Percentiles rank a stretch among this genome's conserved stretches.
Conservation (phyloP, 805 yeast species). For the Wickerhamiella lipophila region DNA sequence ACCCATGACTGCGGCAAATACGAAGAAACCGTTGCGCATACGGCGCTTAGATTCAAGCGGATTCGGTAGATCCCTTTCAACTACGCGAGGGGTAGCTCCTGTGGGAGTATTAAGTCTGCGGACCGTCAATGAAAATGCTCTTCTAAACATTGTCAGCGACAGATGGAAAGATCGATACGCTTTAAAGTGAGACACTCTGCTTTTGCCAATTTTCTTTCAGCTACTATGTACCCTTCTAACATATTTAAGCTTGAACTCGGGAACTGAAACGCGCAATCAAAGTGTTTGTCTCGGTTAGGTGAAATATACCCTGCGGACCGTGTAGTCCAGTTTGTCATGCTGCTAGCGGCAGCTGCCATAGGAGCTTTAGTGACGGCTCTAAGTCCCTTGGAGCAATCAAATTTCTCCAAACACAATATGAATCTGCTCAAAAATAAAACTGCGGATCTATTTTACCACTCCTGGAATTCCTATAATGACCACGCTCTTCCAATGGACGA, state of each 20-base stretch:
- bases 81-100: neutral
- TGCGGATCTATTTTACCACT: conserved; percentile 50
- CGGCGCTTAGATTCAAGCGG: conserved; percentile 35
- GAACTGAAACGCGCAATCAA: too few relatives aligned
- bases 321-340: conserved; percentile 2
- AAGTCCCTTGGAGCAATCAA: conserved; percentile 4
- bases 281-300: too few relatives aligned
- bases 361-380: neutral
- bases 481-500: conserved; percentile 72
- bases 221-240: too few relatives aligned
- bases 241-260: too few relatives aligned
- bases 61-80: conserved; percentile 50
- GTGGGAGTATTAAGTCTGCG: neutral
- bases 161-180: too few relatives aligned
- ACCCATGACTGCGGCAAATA: conserved; percentile 43
- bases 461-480: conserved; percentile 55
- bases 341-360: neutral
- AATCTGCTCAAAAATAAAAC: conserved; percentile 33
- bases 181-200: too few relatives aligned
- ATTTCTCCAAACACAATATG: conserved; percentile 1
- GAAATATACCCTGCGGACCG: too few relatives aligned
- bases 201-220: too few relatives aligned
- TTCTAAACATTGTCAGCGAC: conserved; percentile 4
- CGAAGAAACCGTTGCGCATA: conserved; percentile 42
- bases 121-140: conserved; percentile 1